A percentile compares a stretch with the other conserved stretches of the same genome.
phyloP scores from a whole-genome alignment of 2,329 filamentous ascomycete genomes.

The Aspergillus sp. region DNA sequence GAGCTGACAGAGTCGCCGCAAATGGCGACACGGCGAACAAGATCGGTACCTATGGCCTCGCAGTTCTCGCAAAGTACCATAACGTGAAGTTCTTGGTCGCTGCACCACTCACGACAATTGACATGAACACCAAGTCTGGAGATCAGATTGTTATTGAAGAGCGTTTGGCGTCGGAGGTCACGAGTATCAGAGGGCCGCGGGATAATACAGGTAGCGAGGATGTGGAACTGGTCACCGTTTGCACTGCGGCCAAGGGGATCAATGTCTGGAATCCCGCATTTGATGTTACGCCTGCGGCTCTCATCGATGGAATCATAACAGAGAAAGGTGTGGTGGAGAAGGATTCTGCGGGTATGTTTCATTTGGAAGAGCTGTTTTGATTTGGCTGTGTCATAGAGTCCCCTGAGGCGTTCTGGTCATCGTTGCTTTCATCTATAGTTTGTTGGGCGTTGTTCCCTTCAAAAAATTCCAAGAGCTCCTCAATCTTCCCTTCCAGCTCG shows the following conservation, averaged over 20 bases:
- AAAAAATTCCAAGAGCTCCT: conserved; percentile 11
- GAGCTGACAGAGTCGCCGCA: conserved; percentile 89
- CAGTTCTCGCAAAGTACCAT: conserved; percentile 84
- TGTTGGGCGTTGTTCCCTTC: not conserved
- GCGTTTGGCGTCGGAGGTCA: conserved; percentile 76
- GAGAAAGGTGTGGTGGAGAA: conserved; percentile 87
- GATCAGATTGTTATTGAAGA: conserved; percentile 86
- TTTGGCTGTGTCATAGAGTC: conserved; percentile 3
- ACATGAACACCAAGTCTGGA: conserved; percentile 75
- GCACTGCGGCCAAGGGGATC: conserved; percentile 73
- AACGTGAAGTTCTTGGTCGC: conserved; percentile 93
- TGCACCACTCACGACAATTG: conserved; percentile 90
- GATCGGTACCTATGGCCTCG: conserved; percentile 90
- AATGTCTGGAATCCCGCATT: conserved; percentile 96
- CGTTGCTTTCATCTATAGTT: not conserved
- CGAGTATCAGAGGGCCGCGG: conserved; percentile 75
- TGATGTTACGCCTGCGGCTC: conserved; percentile 82
- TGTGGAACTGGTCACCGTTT: conserved; percentile 60
- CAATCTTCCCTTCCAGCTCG: conserved; percentile 53
- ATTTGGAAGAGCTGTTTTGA: conserved; percentile 43
- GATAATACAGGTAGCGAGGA: conserved; percentile 51
- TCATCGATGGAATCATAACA: conserved; percentile 93
- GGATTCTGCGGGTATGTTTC: conserved; percentile 66
- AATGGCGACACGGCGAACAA: conserved; percentile 99
- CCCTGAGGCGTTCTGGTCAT: not conserved